A percentile compares a stretch with the other conserved stretches of the same genome.
phyloP scores from a whole-genome alignment of 257 asterid genomes.

The Buddleja alternifolia region DNA sequence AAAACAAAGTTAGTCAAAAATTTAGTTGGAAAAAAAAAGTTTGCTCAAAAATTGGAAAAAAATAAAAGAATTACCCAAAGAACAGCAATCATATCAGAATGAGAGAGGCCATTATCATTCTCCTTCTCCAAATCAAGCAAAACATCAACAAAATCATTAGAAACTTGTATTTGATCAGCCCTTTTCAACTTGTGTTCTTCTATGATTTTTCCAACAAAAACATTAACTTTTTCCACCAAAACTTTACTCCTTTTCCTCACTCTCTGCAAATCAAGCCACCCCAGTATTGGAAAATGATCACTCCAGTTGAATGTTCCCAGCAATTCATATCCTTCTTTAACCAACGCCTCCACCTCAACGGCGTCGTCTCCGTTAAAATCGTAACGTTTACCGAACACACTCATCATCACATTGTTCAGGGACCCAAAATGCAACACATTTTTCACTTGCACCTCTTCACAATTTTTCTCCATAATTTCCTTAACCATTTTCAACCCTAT shows the following conservation, averaged over 20 bases:
- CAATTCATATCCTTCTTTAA: conserved; percentile 72
- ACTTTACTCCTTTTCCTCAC: conserved; percentile 63
- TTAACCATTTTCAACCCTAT: conserved; percentile 59
- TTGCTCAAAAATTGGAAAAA: not conserved
- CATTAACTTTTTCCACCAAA: conserved; percentile 49
- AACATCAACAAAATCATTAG: conserved; percentile 72
- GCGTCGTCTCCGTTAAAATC: conserved; percentile 42
- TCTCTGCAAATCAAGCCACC: conserved; percentile 77
- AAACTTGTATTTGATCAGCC: not conserved
- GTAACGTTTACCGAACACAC: conserved; percentile 67
- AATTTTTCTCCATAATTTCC: conserved; percentile 41
- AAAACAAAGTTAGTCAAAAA: not conserved
- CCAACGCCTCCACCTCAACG: conserved; percentile 47
- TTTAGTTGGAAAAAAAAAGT: no score
- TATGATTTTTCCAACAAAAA: conserved; percentile 62
- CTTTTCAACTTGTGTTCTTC: conserved; percentile 58
- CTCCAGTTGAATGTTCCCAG: conserved; percentile 77
- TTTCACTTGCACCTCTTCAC: conserved; percentile 45
- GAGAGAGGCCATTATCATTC: conserved; percentile 51
- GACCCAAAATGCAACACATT: conserved; percentile 61
- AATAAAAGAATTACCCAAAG: conserved; percentile 64
- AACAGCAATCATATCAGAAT: conserved; percentile 80
- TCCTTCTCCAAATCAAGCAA: conserved; percentile 72
- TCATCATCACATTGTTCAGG: conserved; percentile 72
- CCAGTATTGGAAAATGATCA: conserved; percentile 71